Percentiles rank a stretch among this genome's conserved stretches.
Conservation (phyloP, 768 basidiomycete species). For the Amanita rimosa region DNA sequence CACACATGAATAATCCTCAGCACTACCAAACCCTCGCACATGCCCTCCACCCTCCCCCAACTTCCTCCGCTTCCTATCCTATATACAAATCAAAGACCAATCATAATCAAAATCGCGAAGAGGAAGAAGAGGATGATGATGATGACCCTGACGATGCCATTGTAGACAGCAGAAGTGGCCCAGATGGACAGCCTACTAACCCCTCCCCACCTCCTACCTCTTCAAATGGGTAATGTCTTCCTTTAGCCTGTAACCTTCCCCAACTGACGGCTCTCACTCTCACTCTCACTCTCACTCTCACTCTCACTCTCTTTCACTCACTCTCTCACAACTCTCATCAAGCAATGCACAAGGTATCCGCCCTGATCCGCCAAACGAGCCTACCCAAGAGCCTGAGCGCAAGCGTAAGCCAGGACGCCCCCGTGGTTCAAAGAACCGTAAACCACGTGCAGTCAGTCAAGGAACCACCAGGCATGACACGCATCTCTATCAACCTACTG, state of each 20-base stretch:
- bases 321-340: background rate
- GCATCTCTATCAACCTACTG: slow-evolving; percentile 30
- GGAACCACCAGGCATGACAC: slow-evolving; percentile 23
- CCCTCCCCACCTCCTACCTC: slow-evolving; percentile 14
- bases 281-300: too few relatives aligned
- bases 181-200: slow-evolving; percentile 27
- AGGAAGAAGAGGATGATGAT: slow-evolving; percentile 44
- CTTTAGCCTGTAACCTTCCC: too few relatives aligned
- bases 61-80: slow-evolving; percentile 15
- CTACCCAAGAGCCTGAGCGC: slow-evolving; percentile 24
- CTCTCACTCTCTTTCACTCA: too few relatives aligned
- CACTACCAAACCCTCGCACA: slow-evolving; percentile 76
- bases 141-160: slow-evolving; percentile 56
- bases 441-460: slow-evolving; percentile 20
- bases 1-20: slow-evolving; percentile 56
- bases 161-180: slow-evolving; percentile 43
- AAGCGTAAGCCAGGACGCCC: slow-evolving; percentile 75
- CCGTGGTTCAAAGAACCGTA: slow-evolving; percentile 69
- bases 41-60: slow-evolving; percentile 54
- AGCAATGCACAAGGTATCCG: slow-evolving; percentile 16
- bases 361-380: slow-evolving; percentile 16
- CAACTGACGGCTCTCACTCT: too few relatives aligned
- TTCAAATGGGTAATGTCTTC: too few relatives aligned
- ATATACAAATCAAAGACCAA: slow-evolving; percentile 13
- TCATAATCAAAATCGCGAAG: slow-evolving; percentile 12